A percentile compares a stretch with the other conserved stretches of the same genome.
These are phyloP conservation scores for Obba rivulosa DNA, from an alignment of 768 basidiomycete genomes.

Conservation along the genomic window DNA sequence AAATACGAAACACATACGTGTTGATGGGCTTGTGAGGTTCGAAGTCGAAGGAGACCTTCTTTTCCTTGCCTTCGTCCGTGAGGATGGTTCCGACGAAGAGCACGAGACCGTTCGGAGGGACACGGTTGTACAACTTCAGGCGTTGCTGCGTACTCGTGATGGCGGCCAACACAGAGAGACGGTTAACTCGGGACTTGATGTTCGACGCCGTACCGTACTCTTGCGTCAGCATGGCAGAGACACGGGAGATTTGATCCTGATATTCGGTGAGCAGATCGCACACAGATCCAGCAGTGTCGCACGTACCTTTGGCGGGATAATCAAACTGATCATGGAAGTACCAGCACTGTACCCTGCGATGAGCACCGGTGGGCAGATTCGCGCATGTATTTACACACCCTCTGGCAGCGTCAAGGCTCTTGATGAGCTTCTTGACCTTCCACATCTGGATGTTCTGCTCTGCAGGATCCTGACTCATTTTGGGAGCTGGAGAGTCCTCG, in stretches of 20 bases:
- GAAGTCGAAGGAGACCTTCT: conserved; percentile 98
- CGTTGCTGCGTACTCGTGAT: conserved; percentile 98
- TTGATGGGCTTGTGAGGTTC: conserved; percentile 99
- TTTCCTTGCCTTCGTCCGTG: conserved; percentile 98
- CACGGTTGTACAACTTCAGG: conserved; percentile 93
- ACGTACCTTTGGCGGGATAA: conserved; percentile 87
- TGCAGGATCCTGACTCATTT: conserved; percentile 78
- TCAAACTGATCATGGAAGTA: conserved; percentile 98
- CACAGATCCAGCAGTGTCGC: conserved; percentile 1
- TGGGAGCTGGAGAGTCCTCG: conserved; percentile 28
- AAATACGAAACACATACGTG: conserved; percentile 62
- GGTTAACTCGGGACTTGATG: conserved; percentile 98
- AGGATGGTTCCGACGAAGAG: conserved; percentile 97
- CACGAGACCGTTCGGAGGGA: conserved; percentile 94
- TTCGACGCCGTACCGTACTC: conserved; percentile 99
- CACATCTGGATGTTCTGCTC: conserved; percentile 97
- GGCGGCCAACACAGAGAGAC: conserved; percentile 94
- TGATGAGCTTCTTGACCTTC: conserved; percentile 99
- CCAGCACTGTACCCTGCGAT: conserved; percentile 59
- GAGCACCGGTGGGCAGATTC: conserved; percentile 9
- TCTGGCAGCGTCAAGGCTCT: conserved; percentile 91
- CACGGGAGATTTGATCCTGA: conserved; percentile 91
- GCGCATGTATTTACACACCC: conserved; percentile 43
- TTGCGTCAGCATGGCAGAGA: conserved; percentile 93
- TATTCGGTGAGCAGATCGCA: conserved; percentile 11